Evolutionary conservation across 305 asterid species (phyloP), one percentile per base, ranked within the genome.

Genomic region (Fraxinus xanthoxyloides): DNA sequence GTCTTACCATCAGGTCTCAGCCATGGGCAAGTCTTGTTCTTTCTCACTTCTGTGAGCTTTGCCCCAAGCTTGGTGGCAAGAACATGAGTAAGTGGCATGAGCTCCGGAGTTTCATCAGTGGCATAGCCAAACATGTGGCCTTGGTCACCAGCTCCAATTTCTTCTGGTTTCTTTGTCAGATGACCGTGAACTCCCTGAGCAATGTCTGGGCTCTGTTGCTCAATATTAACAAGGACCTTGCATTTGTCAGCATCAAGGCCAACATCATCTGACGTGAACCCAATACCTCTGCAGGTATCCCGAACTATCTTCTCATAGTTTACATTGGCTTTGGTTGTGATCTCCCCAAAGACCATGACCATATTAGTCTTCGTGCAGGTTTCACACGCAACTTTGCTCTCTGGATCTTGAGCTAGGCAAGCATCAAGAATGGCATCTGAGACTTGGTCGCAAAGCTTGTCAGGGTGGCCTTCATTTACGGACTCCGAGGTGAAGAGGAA

Each of bases 151-250:
- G 98, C 98, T 82, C 98, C 98, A 23, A 94, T 92, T 21, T 94
- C 98, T 83, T 94, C 98, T 0, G 98, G 98, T 75, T 94, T 94
- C 97, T 94, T 94, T 86, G 96, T 92, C 78, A 94, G 92, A 83
- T 94, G 97, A 19, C 98, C 98, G 2, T 94, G 98, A 82, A 94
- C 97, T 2, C 98, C 98, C 89, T 93, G 98, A 35, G 98, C 98
- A 82, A 93, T 93, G 87, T 93, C 98, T 5, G 98, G 98, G 88
- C 95, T 91, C 89, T 92, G 97, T 54, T 93, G 97, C 78, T 93
- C 97, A 75, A 93, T 93, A 92, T 93, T 92, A 46, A 93, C 97
- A 17, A 93, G 93, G 84, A 93, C 97, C 87, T 92, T 94, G 95
- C 98, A 94, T 84, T 94, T 88, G 89, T 92, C 98, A 67, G 97